Conservation (phyloP, 192 early-diverging fungal genomes). For the Rhizophlyctis rosea region DNA sequence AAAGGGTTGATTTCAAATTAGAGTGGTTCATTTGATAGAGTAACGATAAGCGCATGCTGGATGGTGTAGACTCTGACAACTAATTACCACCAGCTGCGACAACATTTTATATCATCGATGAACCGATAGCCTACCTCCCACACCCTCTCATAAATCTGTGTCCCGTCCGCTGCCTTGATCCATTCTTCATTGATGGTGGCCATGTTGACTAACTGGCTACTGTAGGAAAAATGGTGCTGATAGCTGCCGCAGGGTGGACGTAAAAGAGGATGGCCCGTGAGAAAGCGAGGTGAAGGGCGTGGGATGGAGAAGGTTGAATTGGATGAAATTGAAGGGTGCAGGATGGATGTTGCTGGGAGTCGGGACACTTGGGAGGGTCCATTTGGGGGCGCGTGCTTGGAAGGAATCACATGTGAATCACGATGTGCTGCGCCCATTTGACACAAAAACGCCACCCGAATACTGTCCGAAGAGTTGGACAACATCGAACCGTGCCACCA, state of each 20-base stretch:
- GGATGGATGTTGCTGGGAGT: neutral
- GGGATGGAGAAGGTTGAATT: neutral
- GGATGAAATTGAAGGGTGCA: neutral
- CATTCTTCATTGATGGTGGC: slow-evolving; percentile 24
- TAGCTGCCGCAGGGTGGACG: neutral
- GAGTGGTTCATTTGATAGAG: no score
- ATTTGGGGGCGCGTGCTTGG: neutral
- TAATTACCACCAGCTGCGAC: no score
- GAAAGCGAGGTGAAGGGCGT: neutral
- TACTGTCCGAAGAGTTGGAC: no score
- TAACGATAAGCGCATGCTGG: no score
- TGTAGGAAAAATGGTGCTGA: neutral
- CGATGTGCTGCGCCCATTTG: no score
- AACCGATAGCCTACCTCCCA: slow-evolving; percentile 23
- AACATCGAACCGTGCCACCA: no score
- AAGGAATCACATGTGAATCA: no score
- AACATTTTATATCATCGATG: neutral
- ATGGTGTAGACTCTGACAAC: no score
- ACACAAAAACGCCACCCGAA: no score
- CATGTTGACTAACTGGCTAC: slow-evolving; percentile 6
- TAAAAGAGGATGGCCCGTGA: neutral
- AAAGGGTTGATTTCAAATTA: no score
- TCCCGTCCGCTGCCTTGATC: slow-evolving; percentile 23
- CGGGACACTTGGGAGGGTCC: neutral
- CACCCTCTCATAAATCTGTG: slow-evolving; percentile 19